These are phyloP conservation scores for Flammula alnicola DNA, from an alignment of 1,284 basidiomycete genomes.

Conservation along the genomic window DNA sequence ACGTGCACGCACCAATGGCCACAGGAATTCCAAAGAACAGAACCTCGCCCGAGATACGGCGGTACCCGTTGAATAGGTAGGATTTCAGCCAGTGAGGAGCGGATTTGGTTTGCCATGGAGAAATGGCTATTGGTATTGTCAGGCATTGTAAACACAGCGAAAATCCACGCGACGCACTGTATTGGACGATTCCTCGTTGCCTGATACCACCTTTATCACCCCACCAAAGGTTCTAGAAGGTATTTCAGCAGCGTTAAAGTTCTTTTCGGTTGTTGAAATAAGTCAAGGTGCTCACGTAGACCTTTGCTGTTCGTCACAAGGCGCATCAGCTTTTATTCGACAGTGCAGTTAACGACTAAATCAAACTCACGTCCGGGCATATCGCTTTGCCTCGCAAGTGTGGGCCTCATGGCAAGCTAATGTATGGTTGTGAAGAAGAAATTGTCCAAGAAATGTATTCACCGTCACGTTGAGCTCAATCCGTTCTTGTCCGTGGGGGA, in stretches of 20 bases:
- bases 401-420: slow-evolving; percentile 59
- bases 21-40: slow-evolving; percentile 85
- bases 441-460: slow-evolving; percentile 22
- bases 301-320: slow-evolving; percentile 48
- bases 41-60: slow-evolving; percentile 74
- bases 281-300: slow-evolving; percentile 57
- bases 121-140: slow-evolving; percentile 59
- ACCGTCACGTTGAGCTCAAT: slow-evolving; percentile 21
- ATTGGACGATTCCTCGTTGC: slow-evolving; percentile 82
- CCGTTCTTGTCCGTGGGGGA: slow-evolving; percentile 37
- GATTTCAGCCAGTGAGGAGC: slow-evolving; percentile 72
- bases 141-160: not conserved
- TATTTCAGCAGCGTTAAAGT: slow-evolving; percentile 14
- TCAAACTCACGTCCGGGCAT: slow-evolving; percentile 80
- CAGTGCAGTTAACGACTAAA: not conserved
- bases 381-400: slow-evolving; percentile 60
- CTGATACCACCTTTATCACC: slow-evolving; percentile 73
- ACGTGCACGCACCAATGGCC: slow-evolving; percentile 65
- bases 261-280: slow-evolving; percentile 5
- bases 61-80: slow-evolving; percentile 90
- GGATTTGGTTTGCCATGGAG: slow-evolving; percentile 80
- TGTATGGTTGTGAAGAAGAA: slow-evolving; percentile 30
- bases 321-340: slow-evolving; percentile 17
- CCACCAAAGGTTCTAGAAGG: slow-evolving; percentile 87
- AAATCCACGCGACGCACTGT: slow-evolving; percentile 63